These are phyloP conservation scores for Postia placenta DNA, from an alignment of 768 basidiomycete genomes.

Conservation along the genomic window DNA sequence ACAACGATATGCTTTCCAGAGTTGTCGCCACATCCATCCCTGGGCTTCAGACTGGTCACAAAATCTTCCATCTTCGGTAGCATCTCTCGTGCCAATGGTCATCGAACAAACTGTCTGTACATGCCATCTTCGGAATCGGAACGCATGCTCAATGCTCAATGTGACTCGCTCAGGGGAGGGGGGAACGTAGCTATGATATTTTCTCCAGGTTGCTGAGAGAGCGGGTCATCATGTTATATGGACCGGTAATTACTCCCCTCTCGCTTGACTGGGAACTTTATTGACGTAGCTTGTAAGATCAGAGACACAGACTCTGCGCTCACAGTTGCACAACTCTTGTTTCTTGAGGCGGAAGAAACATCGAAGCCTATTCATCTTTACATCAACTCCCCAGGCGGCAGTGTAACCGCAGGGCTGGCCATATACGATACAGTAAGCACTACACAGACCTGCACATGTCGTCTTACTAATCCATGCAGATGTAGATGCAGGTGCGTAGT, in stretches of 20 bases:
- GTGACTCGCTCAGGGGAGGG: slow-evolving; percentile 77
- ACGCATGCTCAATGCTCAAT: too few relatives aligned
- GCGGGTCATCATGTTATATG: slow-evolving; percentile 92
- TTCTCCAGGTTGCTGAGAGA: slow-evolving; percentile 91
- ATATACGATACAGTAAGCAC: slow-evolving; percentile 90
- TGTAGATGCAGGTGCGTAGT: slow-evolving; percentile 69
- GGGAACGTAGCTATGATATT: slow-evolving; percentile 91
- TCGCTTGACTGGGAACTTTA: background rate
- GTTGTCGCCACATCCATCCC: slow-evolving; percentile 46
- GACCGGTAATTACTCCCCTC: slow-evolving; percentile 55
- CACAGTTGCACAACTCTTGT: slow-evolving; percentile 87
- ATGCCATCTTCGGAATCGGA: background rate
- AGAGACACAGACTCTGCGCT: slow-evolving; percentile 85
- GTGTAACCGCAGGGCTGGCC: slow-evolving; percentile 91
- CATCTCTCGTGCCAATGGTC: slow-evolving; percentile 79
- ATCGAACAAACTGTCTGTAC: slow-evolving; percentile 78
- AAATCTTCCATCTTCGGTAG: slow-evolving; percentile 37
- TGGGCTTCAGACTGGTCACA: slow-evolving; percentile 32
- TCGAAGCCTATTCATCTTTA: slow-evolving; percentile 94
- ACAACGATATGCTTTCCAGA: too few relatives aligned
- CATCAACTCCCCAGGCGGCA: slow-evolving; percentile 95
- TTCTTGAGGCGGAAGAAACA: slow-evolving; percentile 93
- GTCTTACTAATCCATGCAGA: slow-evolving; percentile 9
- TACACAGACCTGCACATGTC: background rate
- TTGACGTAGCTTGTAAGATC: slow-evolving; percentile 48